phyloP scores from a whole-genome alignment of 2,329 filamentous ascomycete genomes.

The Mycosphaerella sp. region DNA sequence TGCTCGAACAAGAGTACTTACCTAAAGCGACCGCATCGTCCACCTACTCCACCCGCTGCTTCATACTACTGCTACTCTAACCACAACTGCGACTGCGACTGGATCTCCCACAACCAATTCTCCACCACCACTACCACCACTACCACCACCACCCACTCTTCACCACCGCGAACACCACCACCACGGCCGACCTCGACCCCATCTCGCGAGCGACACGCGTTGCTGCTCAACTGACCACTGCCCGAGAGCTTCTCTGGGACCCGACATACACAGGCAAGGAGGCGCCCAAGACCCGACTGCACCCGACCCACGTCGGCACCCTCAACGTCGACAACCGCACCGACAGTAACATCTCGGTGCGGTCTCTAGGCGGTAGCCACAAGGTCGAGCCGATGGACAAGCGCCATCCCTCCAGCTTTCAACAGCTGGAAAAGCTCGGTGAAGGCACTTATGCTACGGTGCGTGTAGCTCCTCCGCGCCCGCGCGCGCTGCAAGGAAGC shows the following conservation, averaged over 20 bases:
- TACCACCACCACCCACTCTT: background rate
- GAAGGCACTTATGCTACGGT: conserved; percentile 99
- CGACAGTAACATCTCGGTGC: conserved; percentile 47
- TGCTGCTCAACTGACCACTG: conserved; percentile 37
- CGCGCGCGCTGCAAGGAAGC: too few species aligned
- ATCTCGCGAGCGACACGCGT: conserved; percentile 7
- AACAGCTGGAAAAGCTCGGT: conserved; percentile 96
- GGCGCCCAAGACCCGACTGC: conserved; percentile 41
- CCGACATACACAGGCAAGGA: conserved; percentile 40
- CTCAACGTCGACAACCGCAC: conserved; percentile 42
- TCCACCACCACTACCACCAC: too few species aligned
- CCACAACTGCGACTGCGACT: too few species aligned
- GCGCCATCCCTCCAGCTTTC: conserved; percentile 93
- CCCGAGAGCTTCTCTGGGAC: conserved; percentile 47
- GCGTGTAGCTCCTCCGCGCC: conserved; percentile 20
- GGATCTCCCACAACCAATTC: too few species aligned
- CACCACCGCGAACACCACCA: background rate
- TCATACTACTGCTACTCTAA: too few species aligned
- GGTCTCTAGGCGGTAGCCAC: conserved; percentile 42
- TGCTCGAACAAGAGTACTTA: too few species aligned
- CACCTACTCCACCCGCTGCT: too few species aligned
- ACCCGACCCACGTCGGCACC: conserved; percentile 45
- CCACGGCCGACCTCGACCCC: conserved; percentile 8
- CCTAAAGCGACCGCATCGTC: too few species aligned
- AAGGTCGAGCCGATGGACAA: conserved; percentile 65